phyloP scores from a whole-genome alignment of 2,329 filamentous ascomycete species.

The Aciculosporium take region DNA sequence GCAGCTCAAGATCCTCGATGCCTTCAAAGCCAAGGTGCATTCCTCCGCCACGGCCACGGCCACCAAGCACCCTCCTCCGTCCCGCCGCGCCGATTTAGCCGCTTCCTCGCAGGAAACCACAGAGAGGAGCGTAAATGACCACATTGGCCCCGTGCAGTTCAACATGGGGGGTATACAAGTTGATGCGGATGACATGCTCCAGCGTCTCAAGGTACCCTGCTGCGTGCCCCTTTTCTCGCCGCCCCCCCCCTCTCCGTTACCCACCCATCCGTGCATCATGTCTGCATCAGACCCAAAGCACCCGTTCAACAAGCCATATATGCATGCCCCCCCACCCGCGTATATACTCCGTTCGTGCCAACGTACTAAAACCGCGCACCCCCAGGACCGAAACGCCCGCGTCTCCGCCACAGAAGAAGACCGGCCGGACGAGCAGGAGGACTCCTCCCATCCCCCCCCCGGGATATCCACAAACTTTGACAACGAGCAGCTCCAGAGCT shows the following conservation, averaged over 20 bases:
- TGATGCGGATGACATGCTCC: constrained; percentile 85
- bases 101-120: too few species aligned
- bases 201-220: constrained; percentile 60
- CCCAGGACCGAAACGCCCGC: constrained; percentile 43
- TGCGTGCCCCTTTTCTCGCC: too few species aligned
- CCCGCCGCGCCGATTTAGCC: constrained; percentile 19
- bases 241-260: too few species aligned
- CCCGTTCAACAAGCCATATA: neutral
- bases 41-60: constrained; percentile 28
- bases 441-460: constrained; percentile 22
- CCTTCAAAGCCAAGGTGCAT: constrained; percentile 40
- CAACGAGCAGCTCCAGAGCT: constrained; percentile 43
- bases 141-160: constrained; percentile 90
- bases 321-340: neutral
- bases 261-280: neutral
- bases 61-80: constrained; percentile 12
- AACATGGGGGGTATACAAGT: constrained; percentile 97
- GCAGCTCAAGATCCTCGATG: constrained; percentile 65
- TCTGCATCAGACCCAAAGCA: too few species aligned
- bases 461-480: constrained; percentile 32
- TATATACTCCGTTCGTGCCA: neutral
- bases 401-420: constrained; percentile 27
- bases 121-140: constrained; percentile 48
- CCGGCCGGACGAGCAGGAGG: constrained; percentile 16
- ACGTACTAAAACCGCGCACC: neutral